phyloP scores from a whole-genome alignment of 306 rosid genomes.

The Hippophae rhamnoides region DNA sequence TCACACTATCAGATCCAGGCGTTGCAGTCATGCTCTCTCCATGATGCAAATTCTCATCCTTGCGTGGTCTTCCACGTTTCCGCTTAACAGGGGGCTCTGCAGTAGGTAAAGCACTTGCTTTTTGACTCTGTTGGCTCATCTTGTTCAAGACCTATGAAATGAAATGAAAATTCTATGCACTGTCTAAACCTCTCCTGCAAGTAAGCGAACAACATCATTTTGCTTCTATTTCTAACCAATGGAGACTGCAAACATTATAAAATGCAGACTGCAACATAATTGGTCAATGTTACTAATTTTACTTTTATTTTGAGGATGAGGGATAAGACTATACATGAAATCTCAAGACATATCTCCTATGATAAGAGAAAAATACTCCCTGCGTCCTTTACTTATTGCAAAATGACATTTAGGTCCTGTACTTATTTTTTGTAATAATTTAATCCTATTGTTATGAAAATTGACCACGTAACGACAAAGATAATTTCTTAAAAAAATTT shows the following conservation, averaged over 20 bases:
- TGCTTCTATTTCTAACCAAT: background rate
- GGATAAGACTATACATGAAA: background rate
- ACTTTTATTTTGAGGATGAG: background rate
- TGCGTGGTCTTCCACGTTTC: conserved; percentile 69
- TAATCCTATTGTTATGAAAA: too few species aligned
- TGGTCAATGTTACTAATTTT: background rate
- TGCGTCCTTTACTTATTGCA: too few species aligned
- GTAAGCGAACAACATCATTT: background rate
- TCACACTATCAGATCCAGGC: conserved; percentile 17
- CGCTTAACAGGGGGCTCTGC: conserved; percentile 36
- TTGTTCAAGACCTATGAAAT: conserved; percentile 8
- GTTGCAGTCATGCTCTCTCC: conserved; percentile 3
- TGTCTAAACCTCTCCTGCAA: conserved; percentile 18
- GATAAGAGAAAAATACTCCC: too few species aligned
- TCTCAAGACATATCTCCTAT: too few species aligned
- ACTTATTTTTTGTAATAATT: too few species aligned
- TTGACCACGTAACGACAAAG: too few species aligned
- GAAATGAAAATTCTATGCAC: conserved; percentile 3
- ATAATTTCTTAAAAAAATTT: too few species aligned
- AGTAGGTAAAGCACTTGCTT: conserved; percentile 17
- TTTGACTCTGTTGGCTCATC: conserved; percentile 47
- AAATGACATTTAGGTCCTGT: too few species aligned
- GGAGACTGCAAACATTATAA: background rate
- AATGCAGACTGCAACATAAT: background rate
- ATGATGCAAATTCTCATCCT: conserved; percentile 25